A percentile compares a stretch with the other conserved stretches of the same genome.
These are phyloP conservation scores for Cyclotella baltica DNA, from an alignment of 108 stramenopile genomes.

Conservation along the genomic window DNA sequence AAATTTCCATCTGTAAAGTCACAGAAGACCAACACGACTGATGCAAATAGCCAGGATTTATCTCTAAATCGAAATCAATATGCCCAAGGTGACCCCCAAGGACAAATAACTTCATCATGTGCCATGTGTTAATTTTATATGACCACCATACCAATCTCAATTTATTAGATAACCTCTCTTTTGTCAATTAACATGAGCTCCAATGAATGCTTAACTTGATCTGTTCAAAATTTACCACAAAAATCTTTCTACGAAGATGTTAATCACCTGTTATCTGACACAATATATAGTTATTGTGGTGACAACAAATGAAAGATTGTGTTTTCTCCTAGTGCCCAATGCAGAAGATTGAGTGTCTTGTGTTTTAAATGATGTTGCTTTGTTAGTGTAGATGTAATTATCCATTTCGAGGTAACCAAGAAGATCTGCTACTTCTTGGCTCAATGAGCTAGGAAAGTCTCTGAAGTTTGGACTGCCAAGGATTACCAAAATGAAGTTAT, in stretches of 20 bases:
- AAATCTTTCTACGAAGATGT: conserved; percentile 25
- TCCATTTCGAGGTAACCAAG: conserved; percentile 21
- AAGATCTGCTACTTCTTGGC: conserved; percentile 20
- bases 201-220: not conserved
- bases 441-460: conserved; percentile 34
- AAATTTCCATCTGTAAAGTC: too few species aligned
- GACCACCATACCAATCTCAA: not conserved
- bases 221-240: not conserved
- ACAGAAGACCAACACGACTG: too few species aligned
- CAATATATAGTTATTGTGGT: conserved; percentile 62
- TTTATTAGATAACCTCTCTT: not conserved
- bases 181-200: not conserved
- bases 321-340: conserved; percentile 42
- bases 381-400: conserved; percentile 54
- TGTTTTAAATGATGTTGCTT: conserved; percentile 55
- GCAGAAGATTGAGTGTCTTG: conserved; percentile 54
- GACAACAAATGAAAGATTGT: conserved; percentile 56
- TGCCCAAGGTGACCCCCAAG: too few species aligned
- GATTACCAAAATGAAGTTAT: too few species aligned
- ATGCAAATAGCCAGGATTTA: too few species aligned
- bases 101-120: too few species aligned
- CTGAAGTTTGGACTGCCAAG: conserved; percentile 48
- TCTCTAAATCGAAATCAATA: too few species aligned
- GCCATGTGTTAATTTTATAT: too few species aligned
- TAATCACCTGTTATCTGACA: conserved; percentile 1